Conservation (phyloP, 23 red algal species). For the Gracilaria domingensis region DNA sequence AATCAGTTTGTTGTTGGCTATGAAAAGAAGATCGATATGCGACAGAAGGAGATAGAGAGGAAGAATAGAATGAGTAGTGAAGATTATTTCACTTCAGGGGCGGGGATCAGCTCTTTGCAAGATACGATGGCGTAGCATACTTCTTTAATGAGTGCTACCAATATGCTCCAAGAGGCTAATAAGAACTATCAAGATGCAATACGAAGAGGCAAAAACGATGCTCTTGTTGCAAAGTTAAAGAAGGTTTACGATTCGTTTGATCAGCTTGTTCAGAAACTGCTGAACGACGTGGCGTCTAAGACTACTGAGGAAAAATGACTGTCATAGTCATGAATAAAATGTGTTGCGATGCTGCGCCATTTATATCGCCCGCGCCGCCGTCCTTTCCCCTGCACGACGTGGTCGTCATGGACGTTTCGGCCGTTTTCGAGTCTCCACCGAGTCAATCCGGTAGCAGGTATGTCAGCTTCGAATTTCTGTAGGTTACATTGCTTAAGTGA, state of each 20-base stretch:
- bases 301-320: too few species aligned
- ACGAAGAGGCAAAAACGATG: not conserved
- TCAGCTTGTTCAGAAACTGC: not conserved
- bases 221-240: not conserved
- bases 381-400: too few species aligned
- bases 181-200: not conserved
- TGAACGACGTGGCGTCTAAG: not conserved
- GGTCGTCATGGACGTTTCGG: too few species aligned
- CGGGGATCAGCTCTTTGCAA: not conserved
- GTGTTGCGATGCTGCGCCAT: too few species aligned
- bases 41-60: not conserved
- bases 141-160: not conserved
- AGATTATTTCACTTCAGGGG: not conserved
- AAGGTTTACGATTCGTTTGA: not conserved
- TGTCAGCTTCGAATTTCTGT: slow-evolving; percentile 94
- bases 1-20: not conserved
- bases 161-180: not conserved
- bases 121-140: not conserved
- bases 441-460: slow-evolving; percentile 92
- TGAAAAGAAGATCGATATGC: not conserved
- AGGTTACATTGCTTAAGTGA: slow-evolving; percentile 87
- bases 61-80: not conserved
- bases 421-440: slow-evolving; percentile 97
- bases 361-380: too few species aligned
- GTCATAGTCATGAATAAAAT: too few species aligned